Percentiles rank a stretch among this genome's conserved stretches.
phyloP scores from a whole-genome alignment of 768 basidiomycete species.

The Boletus patriciae region DNA sequence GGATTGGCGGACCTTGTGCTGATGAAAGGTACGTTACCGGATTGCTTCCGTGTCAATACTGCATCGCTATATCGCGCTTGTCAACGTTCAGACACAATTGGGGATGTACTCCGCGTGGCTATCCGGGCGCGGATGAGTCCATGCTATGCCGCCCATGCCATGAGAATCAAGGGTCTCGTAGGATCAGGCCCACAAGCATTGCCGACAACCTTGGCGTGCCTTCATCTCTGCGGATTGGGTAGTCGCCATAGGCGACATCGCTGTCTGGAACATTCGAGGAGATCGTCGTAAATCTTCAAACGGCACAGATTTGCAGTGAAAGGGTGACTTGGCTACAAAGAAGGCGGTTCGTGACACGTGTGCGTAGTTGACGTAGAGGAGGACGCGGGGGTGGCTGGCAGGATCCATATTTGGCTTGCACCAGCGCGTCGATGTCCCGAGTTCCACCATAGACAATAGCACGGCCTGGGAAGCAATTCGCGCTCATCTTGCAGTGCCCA shows the following conservation, averaged over 20 bases:
- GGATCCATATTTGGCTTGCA: no score
- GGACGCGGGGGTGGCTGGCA: no score
- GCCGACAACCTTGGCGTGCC: conserved; percentile 10
- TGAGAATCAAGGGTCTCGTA: background rate
- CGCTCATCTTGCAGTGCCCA: no score
- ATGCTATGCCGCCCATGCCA: background rate
- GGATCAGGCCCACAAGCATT: background rate
- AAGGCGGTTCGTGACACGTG: background rate
- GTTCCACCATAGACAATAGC: no score
- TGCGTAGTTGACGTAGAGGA: background rate
- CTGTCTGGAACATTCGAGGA: background rate
- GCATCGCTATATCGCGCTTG: no score
- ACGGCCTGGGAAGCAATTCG: no score
- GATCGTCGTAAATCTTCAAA: no score
- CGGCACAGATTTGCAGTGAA: background rate
- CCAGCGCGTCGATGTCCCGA: no score
- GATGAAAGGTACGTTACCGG: no score
- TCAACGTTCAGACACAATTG: background rate
- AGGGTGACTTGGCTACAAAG: background rate
- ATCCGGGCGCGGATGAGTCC: background rate
- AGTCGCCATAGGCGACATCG: no score
- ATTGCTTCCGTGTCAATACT: background rate
- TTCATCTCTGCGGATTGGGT: conserved; percentile 31
- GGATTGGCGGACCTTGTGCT: background rate
- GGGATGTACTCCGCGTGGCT: background rate